Evolutionary conservation across 768 basidiomycete species (phyloP), one percentile per base, ranked within the genome.

Genomic region (Dioszegia aurantiaca): DNA sequence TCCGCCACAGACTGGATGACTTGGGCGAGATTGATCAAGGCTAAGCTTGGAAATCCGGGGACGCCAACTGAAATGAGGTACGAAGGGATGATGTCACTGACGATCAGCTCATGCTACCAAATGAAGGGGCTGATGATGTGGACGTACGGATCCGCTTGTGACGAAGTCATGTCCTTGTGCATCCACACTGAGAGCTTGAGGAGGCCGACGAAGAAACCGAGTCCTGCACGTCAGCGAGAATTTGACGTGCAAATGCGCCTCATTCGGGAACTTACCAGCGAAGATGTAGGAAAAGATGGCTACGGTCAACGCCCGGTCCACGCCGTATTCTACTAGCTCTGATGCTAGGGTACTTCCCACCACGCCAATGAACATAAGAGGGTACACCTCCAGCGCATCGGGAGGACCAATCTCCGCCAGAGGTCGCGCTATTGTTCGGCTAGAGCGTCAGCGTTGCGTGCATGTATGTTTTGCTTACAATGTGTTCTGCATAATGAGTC

Each of bases 121-220:
- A 14, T 33, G 33, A 6, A 33, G 33, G 33, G 33, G 6, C 8
- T 14, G 14, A 14, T 6, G 14, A 33, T 23, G 26, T 31, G 23
- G 19, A 45, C 54, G 4, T 31, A 55, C 54, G 54, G 54, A 31
- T 39, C 21, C 8, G 60, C 60, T 31, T 26, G 43, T 12, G 55
- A 26, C 16, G 47, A 46, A 6, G 31, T 58, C 55, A 62, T 54
- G 36, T 58, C 48, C 1, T 56, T 48, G 49, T 47, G 41, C 61
- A 62, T 58, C 55, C 56, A 62, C 1, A 58, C 49, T 12, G 48
- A 33, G 3, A 62, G 37, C 31, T 54, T 62, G 28, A 63, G 27
- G n/a, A 51, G 26, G 16, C 58, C 54, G 16, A 59, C 54, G 58
- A 59, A 63, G 41, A 63, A 59, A 2, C 61, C 61, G 3, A 62